phyloP scores from a whole-genome alignment of 257 asterid genomes.

The Fraxinus pennsylvanica region DNA sequence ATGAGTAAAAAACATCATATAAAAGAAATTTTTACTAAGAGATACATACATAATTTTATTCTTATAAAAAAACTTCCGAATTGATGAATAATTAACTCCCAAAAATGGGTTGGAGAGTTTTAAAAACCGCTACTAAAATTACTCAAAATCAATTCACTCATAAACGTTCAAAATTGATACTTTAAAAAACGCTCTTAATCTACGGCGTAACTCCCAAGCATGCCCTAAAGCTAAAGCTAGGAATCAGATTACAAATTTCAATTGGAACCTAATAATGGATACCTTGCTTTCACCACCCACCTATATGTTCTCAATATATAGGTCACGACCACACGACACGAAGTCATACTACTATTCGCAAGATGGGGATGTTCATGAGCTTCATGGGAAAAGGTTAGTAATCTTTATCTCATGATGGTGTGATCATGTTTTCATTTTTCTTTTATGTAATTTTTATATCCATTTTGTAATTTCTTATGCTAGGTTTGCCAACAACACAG shows the following conservation, averaged over 20 bases:
- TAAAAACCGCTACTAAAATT: too few species aligned
- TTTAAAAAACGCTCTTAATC: too few species aligned
- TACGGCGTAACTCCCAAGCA: too few species aligned
- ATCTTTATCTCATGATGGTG: neutral
- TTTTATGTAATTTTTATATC: neutral
- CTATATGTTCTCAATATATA: conserved; percentile 22
- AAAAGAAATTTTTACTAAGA: too few species aligned
- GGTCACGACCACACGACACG: neutral
- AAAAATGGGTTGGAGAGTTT: too few species aligned
- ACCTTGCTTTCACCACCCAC: conserved; percentile 49
- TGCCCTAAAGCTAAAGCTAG: conserved; percentile 37
- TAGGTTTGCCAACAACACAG: conserved; percentile 72
- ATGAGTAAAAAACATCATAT: too few species aligned
- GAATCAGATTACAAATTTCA: conserved; percentile 31
- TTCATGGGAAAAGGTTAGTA: conserved; percentile 71
- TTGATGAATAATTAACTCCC: too few species aligned
- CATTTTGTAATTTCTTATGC: neutral
- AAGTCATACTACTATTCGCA: conserved; percentile 14
- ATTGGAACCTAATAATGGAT: conserved; percentile 29
- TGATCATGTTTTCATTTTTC: neutral
- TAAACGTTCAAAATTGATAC: too few species aligned
- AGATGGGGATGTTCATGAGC: conserved; percentile 73
- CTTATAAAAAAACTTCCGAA: too few species aligned
- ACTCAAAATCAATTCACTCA: too few species aligned
- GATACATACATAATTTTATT: too few species aligned